phyloP scores from a whole-genome alignment of 495 filamentous ascomycete species.

The Talaromyces stipitatus region DNA sequence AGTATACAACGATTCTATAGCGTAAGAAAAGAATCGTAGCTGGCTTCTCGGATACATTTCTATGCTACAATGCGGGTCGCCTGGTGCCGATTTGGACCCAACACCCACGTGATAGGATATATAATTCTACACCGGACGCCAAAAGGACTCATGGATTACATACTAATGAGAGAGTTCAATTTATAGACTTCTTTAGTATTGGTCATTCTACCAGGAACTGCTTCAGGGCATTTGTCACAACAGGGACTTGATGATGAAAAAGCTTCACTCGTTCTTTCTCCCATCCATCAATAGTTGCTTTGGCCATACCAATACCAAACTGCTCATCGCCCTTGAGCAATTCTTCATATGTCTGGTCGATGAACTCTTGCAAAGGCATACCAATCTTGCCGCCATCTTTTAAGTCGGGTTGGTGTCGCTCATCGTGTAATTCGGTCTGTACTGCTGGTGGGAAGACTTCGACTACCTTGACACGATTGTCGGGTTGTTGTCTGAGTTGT shows the following conservation, averaged over 20 bases:
- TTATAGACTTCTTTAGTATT: not conserved
- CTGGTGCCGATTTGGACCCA: not conserved
- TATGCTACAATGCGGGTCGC: not conserved
- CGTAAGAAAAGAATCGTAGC: not conserved
- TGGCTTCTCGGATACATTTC: not conserved
- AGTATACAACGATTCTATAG: too few relatives aligned
- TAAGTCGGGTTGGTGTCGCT: slow-evolving; percentile 26
- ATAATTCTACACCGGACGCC: too few relatives aligned
- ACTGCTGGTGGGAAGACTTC: slow-evolving; percentile 65
- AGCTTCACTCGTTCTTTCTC: slow-evolving; percentile 29
- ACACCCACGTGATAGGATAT: not conserved
- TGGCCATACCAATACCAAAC: slow-evolving; percentile 27
- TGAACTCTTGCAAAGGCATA: slow-evolving; percentile 58
- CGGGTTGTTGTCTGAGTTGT: slow-evolving; percentile 42
- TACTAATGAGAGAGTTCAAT: too few relatives aligned
- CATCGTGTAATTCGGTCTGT: slow-evolving; percentile 46
- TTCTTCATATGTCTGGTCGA: slow-evolving; percentile 50
- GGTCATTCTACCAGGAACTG: slow-evolving; percentile 15
- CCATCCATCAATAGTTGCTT: slow-evolving; percentile 27
- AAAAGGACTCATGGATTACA: too few relatives aligned
- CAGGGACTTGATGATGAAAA: slow-evolving; percentile 28
- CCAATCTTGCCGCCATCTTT: slow-evolving; percentile 44
- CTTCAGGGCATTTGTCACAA: slow-evolving; percentile 23
- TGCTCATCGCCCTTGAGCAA: slow-evolving; percentile 45
- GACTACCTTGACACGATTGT: slow-evolving; percentile 45